Conservation (phyloP, 2,329 filamentous ascomycete species). For the Nakataea oryzae region DNA sequence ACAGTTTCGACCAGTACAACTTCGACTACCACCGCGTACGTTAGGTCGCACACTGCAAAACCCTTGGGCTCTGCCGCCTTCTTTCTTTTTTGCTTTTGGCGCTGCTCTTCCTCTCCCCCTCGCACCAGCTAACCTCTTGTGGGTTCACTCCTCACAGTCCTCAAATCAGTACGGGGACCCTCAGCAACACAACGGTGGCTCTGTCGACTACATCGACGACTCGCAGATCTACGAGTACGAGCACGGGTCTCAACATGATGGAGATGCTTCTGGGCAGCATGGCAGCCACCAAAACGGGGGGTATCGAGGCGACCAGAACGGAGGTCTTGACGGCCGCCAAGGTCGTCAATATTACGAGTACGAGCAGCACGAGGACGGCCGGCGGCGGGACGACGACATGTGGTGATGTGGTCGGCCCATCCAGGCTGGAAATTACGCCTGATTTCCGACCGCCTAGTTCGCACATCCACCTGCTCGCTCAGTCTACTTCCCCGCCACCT, state of each 20-base stretch:
- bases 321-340: constrained; percentile 1
- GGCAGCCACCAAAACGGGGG: constrained; percentile 6
- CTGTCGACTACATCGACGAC: constrained; percentile 20
- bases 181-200: constrained; percentile 11
- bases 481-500: neutral
- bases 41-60: constrained; percentile 2
- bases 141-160: constrained; percentile 10
- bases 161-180: constrained; percentile 19
- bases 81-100: too few relatives aligned
- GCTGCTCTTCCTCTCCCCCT: neutral
- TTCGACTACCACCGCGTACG: constrained; percentile 26
- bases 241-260: constrained; percentile 15
- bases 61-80: too few relatives aligned
- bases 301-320: constrained; percentile 4
- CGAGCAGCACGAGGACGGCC: constrained; percentile 8
- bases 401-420: constrained; percentile 10
- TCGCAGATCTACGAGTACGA: constrained; percentile 23
- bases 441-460: too few relatives aligned
- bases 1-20: constrained; percentile 16
- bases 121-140: neutral
- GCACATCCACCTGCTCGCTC: neutral
- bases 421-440: too few relatives aligned
- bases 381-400: constrained; percentile 12
- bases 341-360: constrained; percentile 14
- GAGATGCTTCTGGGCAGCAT: constrained; percentile 4